A percentile compares a stretch with the other conserved stretches of the same genome.
Conservation (phyloP, 306 rosid genomes). For the Casuarina equisetifolia region DNA sequence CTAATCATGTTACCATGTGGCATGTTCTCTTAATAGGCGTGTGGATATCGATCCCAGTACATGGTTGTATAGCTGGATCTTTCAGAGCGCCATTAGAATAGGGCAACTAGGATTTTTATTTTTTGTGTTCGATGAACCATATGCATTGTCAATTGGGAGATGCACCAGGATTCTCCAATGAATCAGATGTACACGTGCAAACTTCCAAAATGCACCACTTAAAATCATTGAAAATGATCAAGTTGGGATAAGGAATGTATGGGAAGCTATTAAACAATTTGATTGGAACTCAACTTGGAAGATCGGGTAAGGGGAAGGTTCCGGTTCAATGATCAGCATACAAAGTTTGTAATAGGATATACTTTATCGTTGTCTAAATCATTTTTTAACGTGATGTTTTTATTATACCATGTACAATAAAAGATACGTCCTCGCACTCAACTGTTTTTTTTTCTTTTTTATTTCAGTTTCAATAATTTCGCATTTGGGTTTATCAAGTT, state of each 20-base stretch:
- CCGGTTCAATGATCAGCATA: background rate
- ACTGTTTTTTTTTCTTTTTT: no score
- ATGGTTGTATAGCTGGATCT: background rate
- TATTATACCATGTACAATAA: no score
- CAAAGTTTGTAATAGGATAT: no score
- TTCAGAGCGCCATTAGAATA: background rate
- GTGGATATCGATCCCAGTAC: background rate
- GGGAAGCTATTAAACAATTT: background rate
- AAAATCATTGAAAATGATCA: background rate
- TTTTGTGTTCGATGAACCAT: background rate
- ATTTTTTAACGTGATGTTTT: no score
- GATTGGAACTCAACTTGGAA: background rate
- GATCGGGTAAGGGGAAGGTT: background rate
- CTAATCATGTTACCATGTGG: background rate
- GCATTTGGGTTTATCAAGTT: no score
- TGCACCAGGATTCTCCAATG: background rate
- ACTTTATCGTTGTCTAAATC: no score
- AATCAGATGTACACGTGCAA: conserved; percentile 21
- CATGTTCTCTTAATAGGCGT: background rate
- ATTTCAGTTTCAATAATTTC: no score
- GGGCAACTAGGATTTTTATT: background rate
- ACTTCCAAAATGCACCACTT: conserved; percentile 6
- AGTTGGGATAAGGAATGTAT: conserved; percentile 1
- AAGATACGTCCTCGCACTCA: no score
- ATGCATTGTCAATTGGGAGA: background rate